Base-by-base conservation (phyloP, 345 rosid genomes). In the Erucastrum elatum region DNA sequence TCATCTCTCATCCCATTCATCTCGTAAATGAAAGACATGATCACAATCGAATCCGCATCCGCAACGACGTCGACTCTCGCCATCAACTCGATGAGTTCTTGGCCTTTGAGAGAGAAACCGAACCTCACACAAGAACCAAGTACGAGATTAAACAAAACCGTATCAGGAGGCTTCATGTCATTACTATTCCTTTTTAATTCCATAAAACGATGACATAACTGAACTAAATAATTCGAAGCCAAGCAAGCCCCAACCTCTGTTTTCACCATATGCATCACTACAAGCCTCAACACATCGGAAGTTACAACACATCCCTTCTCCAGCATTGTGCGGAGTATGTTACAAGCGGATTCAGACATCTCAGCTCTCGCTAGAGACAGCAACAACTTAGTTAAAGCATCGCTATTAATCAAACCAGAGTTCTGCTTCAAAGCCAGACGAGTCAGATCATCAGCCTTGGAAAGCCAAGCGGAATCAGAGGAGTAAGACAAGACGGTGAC, bases 1-100 rank as follows among this genome's bases (percentile, higher is more conserved):
- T 90, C 99, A 78, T 87, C 90, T 60, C 94, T 80, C 78, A 80
- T 91, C 17, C 87, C 93, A 83, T 91, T 92, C 87, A 88, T 89
- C 77, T 89, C 94, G 73, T 89, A 87, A 75, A 94, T 49, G 71
- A 64, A 84, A 8, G 90, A 87, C 81, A 90, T 84, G 16, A 85
- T 75, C 77, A 83, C 80, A 70, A 92, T 81, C 15, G 97, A 84
- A 64, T 85, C 82, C 27, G 88, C 95, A 87, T 94, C 96, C n/a
- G 96, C 97, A 77, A 86, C 29, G 12, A 93, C 84, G 13, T 83
- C 85, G 0, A 71, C 72, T 76, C 31, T 78, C 1, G 97, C 84
- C 96, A 95, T 91, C 71, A 88, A 69, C 77, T 95, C 97, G 11
- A 91, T 69, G 4, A 93, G 77, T 63, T 84, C 84, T 64, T 90